Evolutionary conservation across 2,329 filamentous ascomycete genomes (phyloP).

Genomic region (Hypomyces rosellus): DNA sequence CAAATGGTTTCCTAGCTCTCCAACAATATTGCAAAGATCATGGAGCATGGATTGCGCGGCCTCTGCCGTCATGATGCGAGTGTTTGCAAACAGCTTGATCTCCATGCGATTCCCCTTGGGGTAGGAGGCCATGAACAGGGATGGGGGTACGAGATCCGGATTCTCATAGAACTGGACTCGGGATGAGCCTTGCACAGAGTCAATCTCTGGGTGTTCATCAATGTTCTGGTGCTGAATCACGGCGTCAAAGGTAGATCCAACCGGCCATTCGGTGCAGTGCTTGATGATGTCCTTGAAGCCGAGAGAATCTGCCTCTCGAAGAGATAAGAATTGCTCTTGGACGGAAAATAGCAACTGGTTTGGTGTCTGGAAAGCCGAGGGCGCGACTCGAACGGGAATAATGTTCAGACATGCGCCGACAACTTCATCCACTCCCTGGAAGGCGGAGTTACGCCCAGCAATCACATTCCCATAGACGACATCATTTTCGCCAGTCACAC

Average conservation of each 20-base stretch:
- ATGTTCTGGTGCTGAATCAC: constrained; percentile 18
- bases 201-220: constrained; percentile 12
- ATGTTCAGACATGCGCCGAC: constrained; percentile 36
- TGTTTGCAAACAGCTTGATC: too few relatives aligned
- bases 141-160: too few relatives aligned
- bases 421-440: constrained; percentile 27
- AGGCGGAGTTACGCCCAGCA: constrained; percentile 30
- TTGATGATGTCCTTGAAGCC: constrained; percentile 13
- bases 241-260: constrained; percentile 6
- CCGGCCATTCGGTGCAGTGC: constrained; percentile 16
- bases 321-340: constrained; percentile 12
- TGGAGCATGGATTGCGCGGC: too few relatives aligned
- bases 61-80: too few relatives aligned
- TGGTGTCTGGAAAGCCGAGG: constrained; percentile 12
- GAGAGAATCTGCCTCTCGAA: constrained; percentile 14
- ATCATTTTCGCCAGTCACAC: constrained; percentile 29
- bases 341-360: constrained; percentile 7
- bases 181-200: too few relatives aligned
- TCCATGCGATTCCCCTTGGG: too few relatives aligned
- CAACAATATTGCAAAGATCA: too few relatives aligned
- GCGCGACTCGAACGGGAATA: constrained; percentile 32
- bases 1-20: too few relatives aligned
- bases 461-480: constrained; percentile 36
- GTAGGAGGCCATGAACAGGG: too few relatives aligned
- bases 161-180: too few relatives aligned